Evolutionary conservation across 75 land plant genomes (phyloP).

Genomic region (Chamaecyparis obtusa): DNA sequence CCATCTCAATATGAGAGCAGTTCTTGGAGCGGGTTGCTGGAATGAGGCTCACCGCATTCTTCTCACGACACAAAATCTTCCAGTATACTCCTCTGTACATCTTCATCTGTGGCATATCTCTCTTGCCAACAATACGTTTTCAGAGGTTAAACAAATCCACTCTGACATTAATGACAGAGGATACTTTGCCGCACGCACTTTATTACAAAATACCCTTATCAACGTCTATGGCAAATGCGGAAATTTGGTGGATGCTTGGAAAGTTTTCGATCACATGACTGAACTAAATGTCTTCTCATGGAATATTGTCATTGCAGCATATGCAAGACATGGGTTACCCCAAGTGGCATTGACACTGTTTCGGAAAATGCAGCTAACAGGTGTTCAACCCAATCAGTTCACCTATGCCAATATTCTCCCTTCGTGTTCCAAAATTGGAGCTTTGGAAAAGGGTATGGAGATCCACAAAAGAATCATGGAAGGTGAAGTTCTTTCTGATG

Average conservation of each 20-base stretch:
- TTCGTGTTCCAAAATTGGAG: neutral
- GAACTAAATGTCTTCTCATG: slow-evolving; percentile 5
- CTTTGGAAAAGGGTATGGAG: neutral
- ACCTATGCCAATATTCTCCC: slow-evolving; percentile 13
- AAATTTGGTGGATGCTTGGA: neutral
- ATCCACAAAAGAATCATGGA: neutral
- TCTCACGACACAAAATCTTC: neutral
- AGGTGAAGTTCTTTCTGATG: neutral
- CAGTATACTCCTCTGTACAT: neutral
- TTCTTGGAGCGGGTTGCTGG: neutral
- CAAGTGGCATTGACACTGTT: neutral
- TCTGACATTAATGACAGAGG: neutral
- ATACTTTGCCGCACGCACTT: neutral
- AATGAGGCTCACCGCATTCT: neutral
- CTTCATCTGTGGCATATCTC: neutral
- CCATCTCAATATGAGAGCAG: neutral
- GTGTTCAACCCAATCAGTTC: neutral
- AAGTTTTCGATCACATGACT: neutral
- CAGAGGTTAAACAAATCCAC: neutral
- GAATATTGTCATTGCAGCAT: slow-evolving; percentile 13
- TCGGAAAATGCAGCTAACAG: slow-evolving; percentile 1
- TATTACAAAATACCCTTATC: neutral
- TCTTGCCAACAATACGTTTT: neutral
- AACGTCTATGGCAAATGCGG: neutral
- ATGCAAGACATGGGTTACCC: neutral